These are phyloP conservation scores for Saraca asoca DNA, from an alignment of 331 rosid genomes.

Conservation along the genomic window DNA sequence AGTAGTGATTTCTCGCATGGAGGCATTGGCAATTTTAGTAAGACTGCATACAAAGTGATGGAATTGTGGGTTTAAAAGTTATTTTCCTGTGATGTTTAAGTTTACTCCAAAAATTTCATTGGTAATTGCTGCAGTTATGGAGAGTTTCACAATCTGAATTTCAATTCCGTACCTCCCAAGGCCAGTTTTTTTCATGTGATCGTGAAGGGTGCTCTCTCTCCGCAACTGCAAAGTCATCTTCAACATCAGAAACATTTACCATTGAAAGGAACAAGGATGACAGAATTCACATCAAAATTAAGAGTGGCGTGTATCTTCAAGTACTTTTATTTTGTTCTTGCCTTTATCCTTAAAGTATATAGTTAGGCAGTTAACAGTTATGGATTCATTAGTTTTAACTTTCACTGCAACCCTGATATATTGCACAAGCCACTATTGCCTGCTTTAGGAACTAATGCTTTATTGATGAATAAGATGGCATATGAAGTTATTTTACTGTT, in stretches of 20 bases:
- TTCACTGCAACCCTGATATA: not conserved
- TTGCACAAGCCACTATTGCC: not conserved
- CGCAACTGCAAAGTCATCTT: constrained; percentile 62
- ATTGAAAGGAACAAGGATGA: constrained; percentile 55
- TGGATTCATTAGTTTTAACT: not conserved
- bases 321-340: constrained; percentile 38
- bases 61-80: constrained; percentile 12
- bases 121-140: constrained; percentile 61
- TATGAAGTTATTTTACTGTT: constrained; percentile 10
- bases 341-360: not conserved
- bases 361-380: not conserved
- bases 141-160: constrained; percentile 73
- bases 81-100: constrained; percentile 11
- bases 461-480: constrained; percentile 28
- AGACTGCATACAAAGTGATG: not conserved
- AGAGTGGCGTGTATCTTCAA: constrained; percentile 68
- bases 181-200: constrained; percentile 76
- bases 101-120: constrained; percentile 12
- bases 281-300: constrained; percentile 69
- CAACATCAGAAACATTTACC: constrained; percentile 57
- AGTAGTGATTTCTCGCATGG: not conserved
- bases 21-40: not conserved
- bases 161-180: constrained; percentile 63
- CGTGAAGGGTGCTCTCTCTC: constrained; percentile 59
- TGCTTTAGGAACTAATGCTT: constrained; percentile 13